phyloP scores from a whole-genome alignment of 441 rosid genomes.

The Gossypium gossypioides region DNA sequence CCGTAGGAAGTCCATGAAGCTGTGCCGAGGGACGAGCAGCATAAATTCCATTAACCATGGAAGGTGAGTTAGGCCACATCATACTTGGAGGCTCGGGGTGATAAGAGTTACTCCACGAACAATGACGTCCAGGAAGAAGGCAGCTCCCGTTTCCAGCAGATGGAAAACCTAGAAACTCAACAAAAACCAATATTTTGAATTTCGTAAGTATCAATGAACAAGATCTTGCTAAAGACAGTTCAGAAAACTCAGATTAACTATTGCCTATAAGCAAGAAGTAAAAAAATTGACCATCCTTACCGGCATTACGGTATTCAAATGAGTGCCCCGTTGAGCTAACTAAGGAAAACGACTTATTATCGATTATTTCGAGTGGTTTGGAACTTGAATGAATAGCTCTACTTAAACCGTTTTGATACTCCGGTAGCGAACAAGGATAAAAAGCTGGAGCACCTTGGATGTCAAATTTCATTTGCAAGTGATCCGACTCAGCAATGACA shows the following conservation, averaged over 20 bases:
- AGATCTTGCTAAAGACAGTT: background rate
- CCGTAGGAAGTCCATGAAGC: slow-evolving; percentile 32
- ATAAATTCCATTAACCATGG: slow-evolving; percentile 38
- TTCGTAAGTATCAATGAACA: background rate
- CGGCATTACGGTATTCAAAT: slow-evolving; percentile 31
- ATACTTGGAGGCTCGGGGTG: slow-evolving; percentile 30
- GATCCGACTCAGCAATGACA: slow-evolving; percentile 30
- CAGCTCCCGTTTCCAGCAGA: slow-evolving; percentile 31
- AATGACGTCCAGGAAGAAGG: slow-evolving; percentile 32
- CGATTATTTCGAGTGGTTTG: slow-evolving; percentile 31
- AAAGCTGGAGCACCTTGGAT: slow-evolving; percentile 23
- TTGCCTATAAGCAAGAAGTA: background rate
- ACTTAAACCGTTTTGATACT: slow-evolving; percentile 39
- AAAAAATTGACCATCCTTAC: slow-evolving; percentile 22
- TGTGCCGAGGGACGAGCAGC: slow-evolving; percentile 24
- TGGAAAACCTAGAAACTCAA: slow-evolving; percentile 34
- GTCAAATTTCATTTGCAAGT: slow-evolving; percentile 23
- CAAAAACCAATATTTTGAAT: slow-evolving; percentile 5
- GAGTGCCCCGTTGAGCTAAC: slow-evolving; percentile 28
- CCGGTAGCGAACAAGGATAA: slow-evolving; percentile 45
- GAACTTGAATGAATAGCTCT: slow-evolving; percentile 25
- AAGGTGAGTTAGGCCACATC: slow-evolving; percentile 53
- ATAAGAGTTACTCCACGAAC: slow-evolving; percentile 38
- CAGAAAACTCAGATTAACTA: background rate
- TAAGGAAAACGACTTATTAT: slow-evolving; percentile 25